Evolutionary conservation across 345 rosid species (phyloP), one percentile per base, ranked within the genome.

Genomic region (Camelina sativa): DNA sequence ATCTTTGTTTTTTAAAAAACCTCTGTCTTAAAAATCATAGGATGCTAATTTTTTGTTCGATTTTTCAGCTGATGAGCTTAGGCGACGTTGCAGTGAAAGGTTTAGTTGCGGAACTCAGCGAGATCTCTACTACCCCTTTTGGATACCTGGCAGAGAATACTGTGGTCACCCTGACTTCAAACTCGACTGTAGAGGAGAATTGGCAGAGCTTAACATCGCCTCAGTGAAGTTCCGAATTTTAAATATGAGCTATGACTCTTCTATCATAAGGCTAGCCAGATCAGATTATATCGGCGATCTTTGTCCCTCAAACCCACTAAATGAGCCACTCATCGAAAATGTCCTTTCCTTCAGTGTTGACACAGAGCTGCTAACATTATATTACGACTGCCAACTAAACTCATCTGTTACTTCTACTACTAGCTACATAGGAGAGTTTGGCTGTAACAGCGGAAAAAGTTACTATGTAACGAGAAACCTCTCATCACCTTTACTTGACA

Each of bases 201-300:
- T 51, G 7, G 13, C 55, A 51, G 28, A 51, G 7, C 12, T 51
- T 19, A 20, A 19, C 12, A 51, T 51, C 12, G 13, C 55, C 55
- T 19, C 28, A 0, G 55, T 51, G 28, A 51, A 51, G 12, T 51
- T 51, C 12, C 19, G 28, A 51, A 19, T 51, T 28, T 51, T 51
- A 51, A 10, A 51, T 9, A 51, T 51, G 55, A 51, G 12, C 13
- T 8, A 50, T 50, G 23, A 9, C 5, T 17, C 25, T 3, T 50
- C 25, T 19, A 50, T 4, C 25, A 37, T 84, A 19, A 50, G 54
- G 19, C 13, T 51, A 4, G 55, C 55, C 25, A 51, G 55, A 51
- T 8, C 55, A 51, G 28, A 51, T 10, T 51, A 51, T 50, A 19
- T 50, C 54, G 13, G 13, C 12, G 25, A 50, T 8, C 54, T 50